Evolutionary conservation across 176 grass and related monocot species (phyloP).

Genomic region (Aegilops sharonensis): DNA sequence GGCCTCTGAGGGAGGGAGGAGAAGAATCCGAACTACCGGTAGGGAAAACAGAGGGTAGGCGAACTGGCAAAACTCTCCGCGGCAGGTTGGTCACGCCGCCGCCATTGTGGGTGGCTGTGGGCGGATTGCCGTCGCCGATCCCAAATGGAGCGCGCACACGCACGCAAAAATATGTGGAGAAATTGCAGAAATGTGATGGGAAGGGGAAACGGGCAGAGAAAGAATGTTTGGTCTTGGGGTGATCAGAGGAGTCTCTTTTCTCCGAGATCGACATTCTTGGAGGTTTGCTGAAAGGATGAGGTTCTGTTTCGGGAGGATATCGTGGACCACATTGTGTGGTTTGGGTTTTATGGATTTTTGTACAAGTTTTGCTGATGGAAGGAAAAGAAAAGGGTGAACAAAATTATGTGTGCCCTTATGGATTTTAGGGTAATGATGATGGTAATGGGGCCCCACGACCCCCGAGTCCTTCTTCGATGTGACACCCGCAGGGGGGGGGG

Average conservation of each 20-base stretch:
- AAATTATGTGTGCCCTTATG: neutral
- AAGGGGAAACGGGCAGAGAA: neutral
- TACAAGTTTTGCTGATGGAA: neutral
- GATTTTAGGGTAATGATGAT: too few species aligned
- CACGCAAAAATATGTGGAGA: neutral
- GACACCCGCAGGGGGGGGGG: too few species aligned
- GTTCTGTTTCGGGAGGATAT: conserved; percentile 6
- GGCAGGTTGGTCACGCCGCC: conserved; percentile 11
- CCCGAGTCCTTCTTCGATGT: too few species aligned
- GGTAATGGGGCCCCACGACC: too few species aligned
- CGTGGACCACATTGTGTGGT: conserved; percentile 31
- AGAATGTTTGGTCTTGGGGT: neutral
- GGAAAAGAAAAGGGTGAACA: neutral
- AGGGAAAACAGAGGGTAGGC: neutral
- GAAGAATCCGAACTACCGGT: neutral
- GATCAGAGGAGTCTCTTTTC: neutral
- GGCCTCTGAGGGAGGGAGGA: neutral
- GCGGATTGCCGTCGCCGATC: neutral
- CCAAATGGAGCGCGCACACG: conserved; percentile 12
- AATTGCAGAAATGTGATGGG: neutral
- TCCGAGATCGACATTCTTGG: conserved; percentile 35
- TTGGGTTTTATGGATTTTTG: neutral
- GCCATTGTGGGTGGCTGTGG: conserved; percentile 7
- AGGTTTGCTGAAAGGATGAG: conserved; percentile 39
- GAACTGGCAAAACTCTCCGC: neutral